Conservation (phyloP, 2,329 filamentous ascomycete genomes). For the Exophiala spinifera region DNA sequence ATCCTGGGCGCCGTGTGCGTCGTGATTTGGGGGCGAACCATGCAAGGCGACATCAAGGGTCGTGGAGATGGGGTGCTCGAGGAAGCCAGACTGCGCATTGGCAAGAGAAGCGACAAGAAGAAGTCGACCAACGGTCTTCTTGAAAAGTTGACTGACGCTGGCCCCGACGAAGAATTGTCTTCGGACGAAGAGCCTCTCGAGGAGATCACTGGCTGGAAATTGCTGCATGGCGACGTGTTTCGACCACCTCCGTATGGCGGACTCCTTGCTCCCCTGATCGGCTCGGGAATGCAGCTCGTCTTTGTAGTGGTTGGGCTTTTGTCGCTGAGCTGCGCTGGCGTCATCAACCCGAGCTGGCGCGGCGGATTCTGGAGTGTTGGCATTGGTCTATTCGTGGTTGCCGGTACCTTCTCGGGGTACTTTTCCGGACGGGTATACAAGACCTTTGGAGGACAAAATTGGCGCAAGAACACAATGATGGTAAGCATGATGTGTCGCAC, state of each 20-base stretch:
- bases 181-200: conserved; percentile 72
- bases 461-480: conserved; percentile 71
- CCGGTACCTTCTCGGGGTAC: conserved; percentile 80
- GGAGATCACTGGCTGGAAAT: conserved; percentile 83
- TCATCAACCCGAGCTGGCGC: conserved; percentile 84
- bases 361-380: conserved; percentile 85
- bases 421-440: conserved; percentile 80
- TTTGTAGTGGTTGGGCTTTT: conserved; percentile 76
- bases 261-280: conserved; percentile 74
- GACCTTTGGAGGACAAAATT: conserved; percentile 73
- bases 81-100: conserved; percentile 58
- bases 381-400: conserved; percentile 77
- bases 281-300: conserved; percentile 81
- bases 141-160: conserved; percentile 54
- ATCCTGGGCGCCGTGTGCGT: conserved; percentile 74
- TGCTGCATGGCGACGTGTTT: conserved; percentile 86
- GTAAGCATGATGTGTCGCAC: conserved; percentile 33
- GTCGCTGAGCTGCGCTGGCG: conserved; percentile 68
- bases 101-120: conserved; percentile 36
- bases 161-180: conserved; percentile 44
- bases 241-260: conserved; percentile 67
- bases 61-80: conserved; percentile 65
- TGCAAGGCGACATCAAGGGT: conserved; percentile 73
- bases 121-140: conserved; percentile 58
- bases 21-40: conserved; percentile 75